Conservation (phyloP, 2,329 filamentous ascomycete species). For the Amauroascus niger region DNA sequence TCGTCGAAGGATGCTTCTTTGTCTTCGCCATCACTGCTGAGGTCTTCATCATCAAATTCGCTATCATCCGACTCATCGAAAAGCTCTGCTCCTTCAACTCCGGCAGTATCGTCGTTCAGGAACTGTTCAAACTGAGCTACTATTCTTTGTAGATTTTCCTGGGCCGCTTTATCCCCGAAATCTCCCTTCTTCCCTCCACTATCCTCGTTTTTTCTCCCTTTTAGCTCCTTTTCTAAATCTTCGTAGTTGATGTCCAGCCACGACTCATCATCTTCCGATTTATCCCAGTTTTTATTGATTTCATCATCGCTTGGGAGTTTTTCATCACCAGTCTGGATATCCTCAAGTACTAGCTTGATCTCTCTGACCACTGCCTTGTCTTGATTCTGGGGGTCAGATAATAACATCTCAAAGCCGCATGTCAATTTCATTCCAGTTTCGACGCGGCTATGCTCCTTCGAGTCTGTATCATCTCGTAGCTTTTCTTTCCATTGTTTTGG, state of each 20-base stretch:
- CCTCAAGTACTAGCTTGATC: constrained; percentile 64
- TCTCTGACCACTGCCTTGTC: constrained; percentile 63
- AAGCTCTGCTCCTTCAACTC: constrained; percentile 65
- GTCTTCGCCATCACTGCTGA: constrained; percentile 57
- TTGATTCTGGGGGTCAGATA: constrained; percentile 56
- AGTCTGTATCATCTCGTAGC: constrained; percentile 30
- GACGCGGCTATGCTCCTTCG: constrained; percentile 41
- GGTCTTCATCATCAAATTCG: constrained; percentile 42
- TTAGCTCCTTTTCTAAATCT: constrained; percentile 75
- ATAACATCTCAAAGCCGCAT: constrained; percentile 82
- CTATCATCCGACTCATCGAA: constrained; percentile 55
- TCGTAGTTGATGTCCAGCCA: constrained; percentile 90
- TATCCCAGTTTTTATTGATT: constrained; percentile 57
- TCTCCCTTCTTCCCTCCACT: constrained; percentile 21
- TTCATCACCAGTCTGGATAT: constrained; percentile 62
- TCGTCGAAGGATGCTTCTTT: constrained; percentile 74
- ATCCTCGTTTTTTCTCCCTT: constrained; percentile 34
- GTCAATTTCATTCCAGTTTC: constrained; percentile 83
- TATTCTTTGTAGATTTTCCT: constrained; percentile 67
- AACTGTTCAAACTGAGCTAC: constrained; percentile 91
- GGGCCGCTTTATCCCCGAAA: constrained; percentile 39
- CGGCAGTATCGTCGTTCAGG: constrained; percentile 73
- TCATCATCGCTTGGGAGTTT: constrained; percentile 61
- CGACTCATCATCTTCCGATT: constrained; percentile 67
- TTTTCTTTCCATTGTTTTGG: constrained; percentile 49